phyloP scores from a whole-genome alignment of 2,329 filamentous ascomycete species.

The Colletotrichum endophyticum region DNA sequence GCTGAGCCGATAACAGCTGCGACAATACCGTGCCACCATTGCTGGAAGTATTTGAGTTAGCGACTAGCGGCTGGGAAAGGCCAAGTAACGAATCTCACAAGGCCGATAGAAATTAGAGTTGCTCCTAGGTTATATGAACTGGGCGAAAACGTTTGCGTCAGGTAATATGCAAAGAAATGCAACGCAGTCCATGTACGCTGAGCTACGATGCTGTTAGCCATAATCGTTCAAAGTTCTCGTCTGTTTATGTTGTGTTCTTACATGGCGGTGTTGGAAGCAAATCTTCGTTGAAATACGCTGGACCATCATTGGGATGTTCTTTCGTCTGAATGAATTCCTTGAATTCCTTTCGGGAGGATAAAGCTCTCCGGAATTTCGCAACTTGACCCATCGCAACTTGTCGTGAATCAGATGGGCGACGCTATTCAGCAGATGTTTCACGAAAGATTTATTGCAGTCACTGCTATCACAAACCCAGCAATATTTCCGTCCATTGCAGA shows the following conservation, averaged over 20 bases:
- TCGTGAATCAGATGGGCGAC: not conserved
- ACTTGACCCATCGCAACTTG: not conserved
- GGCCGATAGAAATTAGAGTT: slow-evolving; percentile 32
- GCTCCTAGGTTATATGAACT: slow-evolving; percentile 36
- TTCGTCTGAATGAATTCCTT: slow-evolving; percentile 16
- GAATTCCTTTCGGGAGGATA: slow-evolving; percentile 20
- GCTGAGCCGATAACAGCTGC: slow-evolving; percentile 22
- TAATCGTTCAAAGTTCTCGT: accelerated
- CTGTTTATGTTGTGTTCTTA: not conserved
- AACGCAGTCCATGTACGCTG: slow-evolving; percentile 26
- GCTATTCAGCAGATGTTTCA: not conserved
- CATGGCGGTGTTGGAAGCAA: slow-evolving; percentile 26
- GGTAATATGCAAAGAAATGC: slow-evolving; percentile 36
- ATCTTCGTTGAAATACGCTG: slow-evolving; percentile 28
- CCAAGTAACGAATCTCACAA: slow-evolving; percentile 19
- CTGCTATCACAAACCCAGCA: not conserved
- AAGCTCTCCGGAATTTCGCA: not conserved
- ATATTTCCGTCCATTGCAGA: not conserved
- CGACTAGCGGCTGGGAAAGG: not conserved
- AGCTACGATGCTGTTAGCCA: not conserved
- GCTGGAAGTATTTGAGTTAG: not conserved
- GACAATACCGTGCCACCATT: slow-evolving; percentile 35
- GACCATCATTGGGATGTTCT: not conserved
- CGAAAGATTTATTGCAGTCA: not conserved
- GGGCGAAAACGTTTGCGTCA: slow-evolving; percentile 35